Evolutionary conservation across 129 eudicot species (phyloP), one percentile per base, ranked within the genome.

Genomic region (sunflower (Helianthus annuus)): DNA sequence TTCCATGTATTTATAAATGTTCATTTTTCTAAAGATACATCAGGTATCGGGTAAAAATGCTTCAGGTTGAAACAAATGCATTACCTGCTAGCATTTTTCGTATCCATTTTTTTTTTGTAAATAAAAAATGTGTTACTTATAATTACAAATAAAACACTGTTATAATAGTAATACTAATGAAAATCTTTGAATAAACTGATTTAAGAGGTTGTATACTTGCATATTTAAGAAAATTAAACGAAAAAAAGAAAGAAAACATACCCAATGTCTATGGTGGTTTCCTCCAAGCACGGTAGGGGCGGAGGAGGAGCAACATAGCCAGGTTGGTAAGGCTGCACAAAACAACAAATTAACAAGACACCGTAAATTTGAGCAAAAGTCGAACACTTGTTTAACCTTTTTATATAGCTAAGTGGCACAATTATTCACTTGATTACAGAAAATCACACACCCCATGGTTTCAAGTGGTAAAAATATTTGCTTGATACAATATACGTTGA

Each of bases 251-350:
- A 65, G 5, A 27, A 48, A 60, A 54, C 36, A 22, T 87, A 86
- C 99, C 99, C 91, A 75, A 91, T 90, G 80, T 95, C 99, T 76
- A 95, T 91, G 27, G 93, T 76, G 61, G 95, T 82, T 70, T 86
- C 97, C 67, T 84, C 96, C 11, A 89, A 74, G 24, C 72, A 87
- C 52, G 97, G 91, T 34, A 91, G 82, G 44, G 90, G 89, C 60
- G 89, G 89, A 27, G 92, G 85, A 27, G 96, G 89, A 61, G 97
- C 97, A 45, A 84, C 83, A 78, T 90, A 94, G 66, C 94, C 97
- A 84, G 96, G 85, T 69, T 90, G 94, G 85, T 94, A 94, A 79
- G 80, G 86, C 97, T 92, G 89, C 82, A 80, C 14, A 4, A 7
- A 38, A 51, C 11, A 17, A 52, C 4, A 74, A 61, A 48, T n/a